Evolutionary conservation across 2,329 filamentous ascomycete genomes (phyloP).

Genomic region (Phialocephala subalpina): DNA sequence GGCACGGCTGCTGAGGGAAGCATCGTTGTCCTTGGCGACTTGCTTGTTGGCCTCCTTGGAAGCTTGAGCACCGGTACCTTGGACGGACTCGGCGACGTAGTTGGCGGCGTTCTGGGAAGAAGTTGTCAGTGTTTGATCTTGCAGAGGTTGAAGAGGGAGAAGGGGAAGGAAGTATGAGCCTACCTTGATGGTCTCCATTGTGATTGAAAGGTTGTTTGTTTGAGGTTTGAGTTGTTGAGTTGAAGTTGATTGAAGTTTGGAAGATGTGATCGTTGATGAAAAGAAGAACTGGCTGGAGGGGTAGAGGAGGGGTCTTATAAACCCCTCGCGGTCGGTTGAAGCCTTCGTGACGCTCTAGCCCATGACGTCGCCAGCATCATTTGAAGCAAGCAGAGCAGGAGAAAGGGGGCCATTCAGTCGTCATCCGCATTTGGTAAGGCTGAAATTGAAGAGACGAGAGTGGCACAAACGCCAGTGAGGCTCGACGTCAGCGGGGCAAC

Average conservation of each 20-base stretch:
- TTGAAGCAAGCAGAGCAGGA: neutral
- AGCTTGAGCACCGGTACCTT: slow-evolving; percentile 55
- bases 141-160: neutral
- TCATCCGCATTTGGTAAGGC: slow-evolving; percentile 5
- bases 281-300: slow-evolving; percentile 18
- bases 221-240: slow-evolving; percentile 29
- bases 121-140: slow-evolving; percentile 19
- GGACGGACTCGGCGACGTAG: slow-evolving; percentile 63
- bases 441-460: neutral
- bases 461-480: neutral
- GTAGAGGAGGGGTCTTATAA: slow-evolving; percentile 27
- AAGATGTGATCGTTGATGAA: slow-evolving; percentile 26
- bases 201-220: slow-evolving; percentile 33
- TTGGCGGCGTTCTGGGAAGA: slow-evolving; percentile 56
- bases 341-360: slow-evolving; percentile 8
- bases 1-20: slow-evolving; percentile 53
- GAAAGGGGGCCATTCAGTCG: slow-evolving; percentile 1
- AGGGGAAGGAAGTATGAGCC: slow-evolving; percentile 10
- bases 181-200: slow-evolving; percentile 48
- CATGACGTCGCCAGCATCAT: slow-evolving; percentile 10
- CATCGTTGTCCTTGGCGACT: slow-evolving; percentile 59
- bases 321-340: slow-evolving; percentile 8
- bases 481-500: slow-evolving; percentile 33
- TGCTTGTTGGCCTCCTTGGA: slow-evolving; percentile 67
- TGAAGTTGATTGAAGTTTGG: slow-evolving; percentile 30